phyloP scores from a whole-genome alignment of 768 basidiomycete species.

The Aureoboletus auriporus region DNA sequence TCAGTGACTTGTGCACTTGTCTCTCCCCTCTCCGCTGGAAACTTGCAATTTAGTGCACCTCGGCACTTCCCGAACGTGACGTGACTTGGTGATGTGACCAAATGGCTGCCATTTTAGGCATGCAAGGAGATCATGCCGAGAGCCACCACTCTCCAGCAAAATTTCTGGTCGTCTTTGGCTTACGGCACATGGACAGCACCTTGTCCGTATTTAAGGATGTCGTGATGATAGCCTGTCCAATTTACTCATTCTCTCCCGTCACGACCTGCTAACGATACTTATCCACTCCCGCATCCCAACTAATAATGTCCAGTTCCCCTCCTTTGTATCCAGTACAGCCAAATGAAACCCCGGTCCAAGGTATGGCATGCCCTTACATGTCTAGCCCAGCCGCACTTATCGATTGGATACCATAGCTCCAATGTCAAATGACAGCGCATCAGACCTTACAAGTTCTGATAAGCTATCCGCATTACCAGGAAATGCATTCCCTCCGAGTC shows the following conservation, averaged over 20 bases:
- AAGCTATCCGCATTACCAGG: conserved; percentile 39
- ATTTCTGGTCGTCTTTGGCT: not conserved
- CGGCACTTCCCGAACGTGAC: conserved; percentile 27
- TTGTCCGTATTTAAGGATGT: conserved; percentile 14
- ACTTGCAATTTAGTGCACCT: conserved; percentile 16
- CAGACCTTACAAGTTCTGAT: conserved; percentile 39
- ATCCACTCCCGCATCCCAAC: not conserved
- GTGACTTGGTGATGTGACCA: conserved; percentile 20
- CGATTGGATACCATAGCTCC: conserved; percentile 2
- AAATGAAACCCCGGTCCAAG: conserved; percentile 4
- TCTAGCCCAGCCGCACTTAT: not conserved
- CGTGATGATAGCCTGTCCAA: not conserved
- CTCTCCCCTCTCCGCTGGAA: conserved; percentile 20
- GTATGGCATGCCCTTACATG: conserved; percentile 4
- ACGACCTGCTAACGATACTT: conserved; percentile 14
- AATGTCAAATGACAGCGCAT: conserved; percentile 14
- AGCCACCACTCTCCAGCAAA: too few relatives aligned
- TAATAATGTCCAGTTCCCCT: conserved; percentile 11
- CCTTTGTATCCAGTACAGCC: conserved; percentile 6
- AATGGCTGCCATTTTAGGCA: conserved; percentile 18
- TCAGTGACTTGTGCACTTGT: conserved; percentile 17
- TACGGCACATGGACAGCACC: conserved; percentile 19
- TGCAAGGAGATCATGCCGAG: not conserved
- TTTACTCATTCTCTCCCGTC: not conserved
- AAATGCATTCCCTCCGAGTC: conserved; percentile 31